These are phyloP conservation scores for Backusella macrospora DNA, from an alignment of 192 early-diverging fungal genomes.

Conservation along the genomic window DNA sequence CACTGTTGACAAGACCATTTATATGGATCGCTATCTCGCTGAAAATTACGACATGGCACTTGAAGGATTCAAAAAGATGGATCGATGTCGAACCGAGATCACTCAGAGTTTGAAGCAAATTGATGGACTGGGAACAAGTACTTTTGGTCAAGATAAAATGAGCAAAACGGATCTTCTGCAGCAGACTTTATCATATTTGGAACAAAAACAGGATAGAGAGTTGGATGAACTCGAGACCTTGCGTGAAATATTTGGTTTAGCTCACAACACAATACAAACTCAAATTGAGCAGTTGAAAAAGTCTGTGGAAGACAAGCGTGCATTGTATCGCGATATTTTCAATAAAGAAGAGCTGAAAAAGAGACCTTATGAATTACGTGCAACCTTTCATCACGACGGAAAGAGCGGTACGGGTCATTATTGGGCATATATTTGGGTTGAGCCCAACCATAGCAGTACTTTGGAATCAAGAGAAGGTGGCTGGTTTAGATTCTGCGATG, in stretches of 20 bases:
- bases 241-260: background rate
- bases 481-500: constrained; percentile 43
- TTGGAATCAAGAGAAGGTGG: constrained; percentile 18
- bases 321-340: constrained; percentile 16
- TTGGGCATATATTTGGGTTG: constrained; percentile 45
- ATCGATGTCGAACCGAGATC: constrained; percentile 14
- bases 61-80: constrained; percentile 16
- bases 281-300: background rate
- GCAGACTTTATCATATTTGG: constrained; percentile 1
- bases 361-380: constrained; percentile 34
- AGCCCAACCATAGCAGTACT: background rate
- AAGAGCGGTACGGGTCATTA: constrained; percentile 35
- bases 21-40: constrained; percentile 45
- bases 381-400: constrained; percentile 39
- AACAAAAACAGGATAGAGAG: background rate
- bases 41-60: constrained; percentile 27
- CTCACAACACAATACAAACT: background rate
- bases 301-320: background rate
- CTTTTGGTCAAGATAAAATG: background rate
- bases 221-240: background rate
- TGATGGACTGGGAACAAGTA: background rate
- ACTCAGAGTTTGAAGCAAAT: background rate
- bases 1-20: constrained; percentile 31
- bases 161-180: background rate
- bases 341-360: constrained; percentile 19